These are phyloP conservation scores for Fagus crenata DNA, from an alignment of 306 rosid genomes.

Conservation along the genomic window DNA sequence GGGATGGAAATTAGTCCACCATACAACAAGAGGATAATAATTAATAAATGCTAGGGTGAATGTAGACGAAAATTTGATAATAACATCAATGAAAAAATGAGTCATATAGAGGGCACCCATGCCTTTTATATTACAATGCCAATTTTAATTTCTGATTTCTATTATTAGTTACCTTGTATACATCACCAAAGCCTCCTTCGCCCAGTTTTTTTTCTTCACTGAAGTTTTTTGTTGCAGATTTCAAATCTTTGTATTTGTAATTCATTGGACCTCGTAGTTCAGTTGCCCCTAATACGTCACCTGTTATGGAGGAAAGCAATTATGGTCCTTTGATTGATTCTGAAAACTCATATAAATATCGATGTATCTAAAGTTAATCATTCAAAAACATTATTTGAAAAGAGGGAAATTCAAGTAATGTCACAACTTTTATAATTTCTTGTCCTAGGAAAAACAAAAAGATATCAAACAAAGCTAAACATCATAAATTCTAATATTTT, in stretches of 20 bases:
- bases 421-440: not conserved
- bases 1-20: not conserved
- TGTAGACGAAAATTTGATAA: not conserved
- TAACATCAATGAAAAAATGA: not conserved
- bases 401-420: not conserved
- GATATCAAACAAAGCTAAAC: not conserved
- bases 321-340: not conserved
- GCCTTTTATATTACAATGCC: not conserved
- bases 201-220: constrained; percentile 61
- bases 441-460: not conserved
- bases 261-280: constrained; percentile 58
- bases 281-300: constrained; percentile 62
- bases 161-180: constrained; percentile 49
- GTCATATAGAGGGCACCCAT: not conserved
- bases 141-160: not conserved
- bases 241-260: constrained; percentile 54
- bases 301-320: constrained; percentile 24
- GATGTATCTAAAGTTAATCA: not conserved
- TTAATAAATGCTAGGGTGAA: not conserved
- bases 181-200: constrained; percentile 75
- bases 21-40: not conserved
- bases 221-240: constrained; percentile 55
- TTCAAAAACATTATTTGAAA: not conserved
- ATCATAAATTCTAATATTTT: not conserved
- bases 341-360: not conserved